Conservation (phyloP, 306 rosid species). For the Cucumis hystrix region DNA sequence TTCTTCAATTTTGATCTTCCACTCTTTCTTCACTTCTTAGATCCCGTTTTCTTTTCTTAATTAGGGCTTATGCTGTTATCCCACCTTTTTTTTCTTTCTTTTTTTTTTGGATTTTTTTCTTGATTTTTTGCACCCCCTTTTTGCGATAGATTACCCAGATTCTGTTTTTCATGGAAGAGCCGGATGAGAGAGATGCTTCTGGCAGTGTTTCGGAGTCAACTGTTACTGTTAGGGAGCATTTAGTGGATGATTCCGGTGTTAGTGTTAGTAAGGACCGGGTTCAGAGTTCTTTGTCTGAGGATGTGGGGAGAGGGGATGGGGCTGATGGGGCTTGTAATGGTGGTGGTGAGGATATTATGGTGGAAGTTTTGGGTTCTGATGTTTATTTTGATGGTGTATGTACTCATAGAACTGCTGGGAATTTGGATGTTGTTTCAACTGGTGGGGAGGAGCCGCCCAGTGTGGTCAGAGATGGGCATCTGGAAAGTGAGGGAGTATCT, state of each 20-base stretch:
- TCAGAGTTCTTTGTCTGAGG: constrained; percentile 26
- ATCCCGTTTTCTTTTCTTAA: constrained; percentile 4
- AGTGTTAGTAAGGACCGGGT: constrained; percentile 3
- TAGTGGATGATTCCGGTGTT: constrained; percentile 14
- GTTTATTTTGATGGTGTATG: constrained; percentile 79
- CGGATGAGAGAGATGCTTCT: constrained; percentile 25
- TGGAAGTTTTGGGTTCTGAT: constrained; percentile 67
- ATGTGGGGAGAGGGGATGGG: constrained; percentile 20
- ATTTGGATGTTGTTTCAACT: constrained; percentile 14
- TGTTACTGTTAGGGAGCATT: constrained; percentile 23
- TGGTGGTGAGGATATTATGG: constrained; percentile 42
- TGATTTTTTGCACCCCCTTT: not conserved
- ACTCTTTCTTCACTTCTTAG: not conserved
- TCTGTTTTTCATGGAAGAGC: constrained; percentile 55
- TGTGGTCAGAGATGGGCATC: not conserved
- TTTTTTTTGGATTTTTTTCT: not conserved
- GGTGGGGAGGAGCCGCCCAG: constrained; percentile 17
- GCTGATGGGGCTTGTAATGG: constrained; percentile 40
- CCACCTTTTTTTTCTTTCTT: not conserved
- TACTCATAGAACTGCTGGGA: constrained; percentile 23
- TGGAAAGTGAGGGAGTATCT: constrained; percentile 18
- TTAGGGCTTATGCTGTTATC: constrained; percentile 29
- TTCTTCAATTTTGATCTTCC: not conserved
- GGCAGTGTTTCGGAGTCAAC: constrained; percentile 29
- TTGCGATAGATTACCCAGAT: constrained; percentile 28